Conservation (phyloP, 805 yeast genomes). For the Barnettozyma sp. region DNA sequence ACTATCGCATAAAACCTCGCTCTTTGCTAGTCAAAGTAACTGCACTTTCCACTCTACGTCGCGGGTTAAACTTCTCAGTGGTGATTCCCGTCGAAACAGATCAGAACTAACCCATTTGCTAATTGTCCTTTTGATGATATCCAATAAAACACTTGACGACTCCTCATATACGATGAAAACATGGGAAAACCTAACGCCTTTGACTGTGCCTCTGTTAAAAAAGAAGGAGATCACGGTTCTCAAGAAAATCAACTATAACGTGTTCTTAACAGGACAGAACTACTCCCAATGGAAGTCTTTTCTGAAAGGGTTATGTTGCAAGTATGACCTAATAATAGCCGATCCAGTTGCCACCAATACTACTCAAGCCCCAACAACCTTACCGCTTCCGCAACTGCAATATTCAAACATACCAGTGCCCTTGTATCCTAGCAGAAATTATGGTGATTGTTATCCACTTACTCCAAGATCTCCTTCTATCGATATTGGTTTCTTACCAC, state of each 20-base stretch:
- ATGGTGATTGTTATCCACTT: constrained; percentile 12
- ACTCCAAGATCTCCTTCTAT: constrained; percentile 21
- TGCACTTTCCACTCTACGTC: constrained; percentile 6
- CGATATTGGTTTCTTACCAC: constrained; percentile 6
- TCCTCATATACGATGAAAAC: constrained; percentile 45
- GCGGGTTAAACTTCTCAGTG: constrained; percentile 12
- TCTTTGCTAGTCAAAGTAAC: constrained; percentile 3
- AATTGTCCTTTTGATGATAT: constrained; percentile 30
- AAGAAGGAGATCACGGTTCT: constrained; percentile 17
- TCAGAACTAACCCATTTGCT: constrained; percentile 14
- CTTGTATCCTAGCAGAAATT: too few species aligned
- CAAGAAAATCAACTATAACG: constrained; percentile 20
- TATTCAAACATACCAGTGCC: too few species aligned
- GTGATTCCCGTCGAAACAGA: constrained; percentile 1
- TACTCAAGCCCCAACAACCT: background rate
- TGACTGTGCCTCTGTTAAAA: constrained; percentile 13
- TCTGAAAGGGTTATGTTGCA: constrained; percentile 7
- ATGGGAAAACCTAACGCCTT: constrained; percentile 32
- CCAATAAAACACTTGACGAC: constrained; percentile 43
- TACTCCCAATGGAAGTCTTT: constrained; percentile 12
- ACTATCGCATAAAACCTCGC: constrained; percentile 11
- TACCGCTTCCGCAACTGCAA: background rate
- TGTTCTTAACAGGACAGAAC: constrained; percentile 14
- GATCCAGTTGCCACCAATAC: constrained; percentile 4
- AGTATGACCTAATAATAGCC: constrained; percentile 7